A percentile compares a stretch with the other conserved stretches of the same genome.
Conservation (phyloP, 305 asterid genomes). For the Fraxinus floribunda region DNA sequence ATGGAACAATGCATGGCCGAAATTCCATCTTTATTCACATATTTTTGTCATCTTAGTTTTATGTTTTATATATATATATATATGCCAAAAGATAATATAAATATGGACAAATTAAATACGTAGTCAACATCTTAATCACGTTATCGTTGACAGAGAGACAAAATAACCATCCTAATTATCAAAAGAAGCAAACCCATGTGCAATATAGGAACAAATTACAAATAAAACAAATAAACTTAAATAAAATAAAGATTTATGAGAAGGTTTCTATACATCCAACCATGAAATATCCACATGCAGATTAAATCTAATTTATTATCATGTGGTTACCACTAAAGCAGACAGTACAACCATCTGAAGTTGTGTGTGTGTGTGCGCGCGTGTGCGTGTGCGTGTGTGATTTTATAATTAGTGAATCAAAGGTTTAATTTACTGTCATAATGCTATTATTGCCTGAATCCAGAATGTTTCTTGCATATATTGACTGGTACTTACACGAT, state of each 20-base stretch:
- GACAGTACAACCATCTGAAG: conserved; percentile 10
- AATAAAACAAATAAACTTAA: background rate
- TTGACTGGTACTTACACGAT: conserved; percentile 32
- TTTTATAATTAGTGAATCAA: background rate
- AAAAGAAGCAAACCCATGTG: conserved; percentile 42
- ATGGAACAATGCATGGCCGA: too few species aligned
- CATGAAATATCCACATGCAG: conserved; percentile 42
- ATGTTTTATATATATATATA: background rate
- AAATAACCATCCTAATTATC: conserved; percentile 30
- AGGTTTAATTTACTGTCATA: conserved; percentile 16
- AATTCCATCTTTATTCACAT: background rate
- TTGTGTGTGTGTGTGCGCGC: too few species aligned
- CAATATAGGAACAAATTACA: conserved; percentile 7
- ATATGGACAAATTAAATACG: background rate
- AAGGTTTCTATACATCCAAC: conserved; percentile 11
- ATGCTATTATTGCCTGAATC: conserved; percentile 22
- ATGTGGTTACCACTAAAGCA: conserved; percentile 26
- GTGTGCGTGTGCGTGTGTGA: too few species aligned
- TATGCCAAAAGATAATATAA: background rate
- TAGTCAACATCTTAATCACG: conserved; percentile 4
- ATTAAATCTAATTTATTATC: conserved; percentile 15
- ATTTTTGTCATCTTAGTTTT: background rate
- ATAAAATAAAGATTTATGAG: background rate
- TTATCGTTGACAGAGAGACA: conserved; percentile 25
- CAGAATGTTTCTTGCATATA: conserved; percentile 46